Evolutionary conservation across 108 stramenopile genomes (phyloP), one percentile per base, ranked within the genome.

Genomic region (Bacterosira constricta): DNA sequence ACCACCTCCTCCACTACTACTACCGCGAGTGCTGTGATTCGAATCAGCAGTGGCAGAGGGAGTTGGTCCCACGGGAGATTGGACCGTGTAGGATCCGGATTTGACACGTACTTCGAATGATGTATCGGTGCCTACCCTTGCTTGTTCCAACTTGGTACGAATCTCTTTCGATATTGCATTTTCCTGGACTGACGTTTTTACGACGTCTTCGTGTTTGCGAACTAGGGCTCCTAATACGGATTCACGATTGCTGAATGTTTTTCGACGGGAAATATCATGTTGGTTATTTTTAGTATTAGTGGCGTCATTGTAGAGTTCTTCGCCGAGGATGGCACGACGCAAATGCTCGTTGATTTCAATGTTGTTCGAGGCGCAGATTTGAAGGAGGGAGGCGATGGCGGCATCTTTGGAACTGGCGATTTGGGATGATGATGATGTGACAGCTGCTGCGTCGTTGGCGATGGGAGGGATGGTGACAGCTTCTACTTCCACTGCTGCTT

Each of bases 301-400:
- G 27, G 32, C 36, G 17, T 65, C 56, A 35, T 59, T 56, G 64
- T 51, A 59, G 7, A 61, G 37, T 29, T 67, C 58, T 57, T 75
- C 51, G 41, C 66, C 70, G 15, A 76, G 36, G 15, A 68, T 61
- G 29, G 66, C 59, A 17, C 20, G 64, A 29, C 75, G 75, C n/a
- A 76, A 52, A 30, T 68, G 21, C 11, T 65, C 63, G 32, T 62
- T 36, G 18, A 76, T 54, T 23, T 59, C 5, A 26, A 76, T 45
- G 53, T 76, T 61, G 37, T 68, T 76, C 18, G 32, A 20, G 3
- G 50, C 60, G 34, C 59, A 51, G 10, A 76, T 34, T 49, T 44
- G 17, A 25, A 76, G 75, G 3, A 76, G 49, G 42, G 39, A 35
- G 4, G 32, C 26, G 1, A 76, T 54, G 59, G 75, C 75, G 0